These are phyloP conservation scores for Sphenostylis stenocarpa DNA, from an alignment of 306 rosid genomes.

Conservation along the genomic window DNA sequence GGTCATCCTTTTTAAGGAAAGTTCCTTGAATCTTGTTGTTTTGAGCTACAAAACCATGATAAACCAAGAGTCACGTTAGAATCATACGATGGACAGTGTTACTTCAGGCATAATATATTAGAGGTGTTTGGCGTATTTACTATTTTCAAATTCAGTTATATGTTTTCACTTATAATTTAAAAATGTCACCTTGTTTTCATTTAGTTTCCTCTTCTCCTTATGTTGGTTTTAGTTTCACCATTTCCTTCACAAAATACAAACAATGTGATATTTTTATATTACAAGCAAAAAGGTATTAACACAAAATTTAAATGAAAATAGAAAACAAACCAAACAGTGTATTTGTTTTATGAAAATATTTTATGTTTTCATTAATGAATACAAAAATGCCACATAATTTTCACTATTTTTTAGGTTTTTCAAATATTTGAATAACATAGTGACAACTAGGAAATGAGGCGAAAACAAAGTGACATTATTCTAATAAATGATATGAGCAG, in stretches of 20 bases:
- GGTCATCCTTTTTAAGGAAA: constrained; percentile 88
- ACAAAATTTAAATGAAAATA: constrained; percentile 1
- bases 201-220: not conserved
- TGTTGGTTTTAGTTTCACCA: constrained; percentile 5
- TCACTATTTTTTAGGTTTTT: not conserved
- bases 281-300: not conserved
- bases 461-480: not conserved
- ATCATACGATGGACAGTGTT: constrained; percentile 27
- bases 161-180: not conserved
- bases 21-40: constrained; percentile 64
- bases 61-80: constrained; percentile 34
- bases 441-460: not conserved
- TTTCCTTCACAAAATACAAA: not conserved
- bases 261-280: not conserved
- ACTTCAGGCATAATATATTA: constrained; percentile 4
- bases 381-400: not conserved
- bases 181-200: not conserved
- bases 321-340: not conserved
- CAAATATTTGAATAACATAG: constrained; percentile 3
- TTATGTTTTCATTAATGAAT: not conserved
- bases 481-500: not conserved
- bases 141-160: not conserved
- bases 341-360: not conserved
- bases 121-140: not conserved
- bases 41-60: constrained; percentile 47